Percentiles rank a stretch among this genome's conserved stretches.
phyloP scores from a whole-genome alignment of 331 rosid species.

The Malus hybrid region DNA sequence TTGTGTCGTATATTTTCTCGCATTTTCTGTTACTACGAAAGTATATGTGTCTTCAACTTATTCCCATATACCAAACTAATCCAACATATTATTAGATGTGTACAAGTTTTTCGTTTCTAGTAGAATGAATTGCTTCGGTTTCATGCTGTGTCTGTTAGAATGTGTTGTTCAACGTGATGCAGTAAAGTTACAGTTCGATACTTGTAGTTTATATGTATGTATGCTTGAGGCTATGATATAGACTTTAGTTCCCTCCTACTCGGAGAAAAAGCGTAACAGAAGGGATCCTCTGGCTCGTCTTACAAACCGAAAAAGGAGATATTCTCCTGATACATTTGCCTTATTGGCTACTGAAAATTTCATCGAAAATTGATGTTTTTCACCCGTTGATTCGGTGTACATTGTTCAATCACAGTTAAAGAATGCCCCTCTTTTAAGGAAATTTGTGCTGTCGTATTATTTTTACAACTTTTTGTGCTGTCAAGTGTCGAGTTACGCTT shows the following conservation, averaged over 20 bases:
- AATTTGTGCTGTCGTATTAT: not conserved
- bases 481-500: no score
- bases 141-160: not conserved
- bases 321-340: not conserved
- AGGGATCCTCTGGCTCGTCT: not conserved
- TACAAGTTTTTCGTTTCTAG: not conserved
- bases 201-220: not conserved
- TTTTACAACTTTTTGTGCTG: not conserved
- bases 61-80: not conserved
- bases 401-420: not conserved
- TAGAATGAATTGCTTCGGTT: conserved; percentile 1
- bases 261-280: not conserved
- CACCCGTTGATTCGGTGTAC: not conserved
- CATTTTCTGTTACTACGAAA: conserved; percentile 3
- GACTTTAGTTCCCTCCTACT: not conserved
- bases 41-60: not conserved
- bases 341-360: not conserved
- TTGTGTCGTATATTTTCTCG: not conserved
- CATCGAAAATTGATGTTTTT: not conserved
- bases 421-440: not conserved
- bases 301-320: not conserved
- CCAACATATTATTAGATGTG: not conserved
- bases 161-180: not conserved
- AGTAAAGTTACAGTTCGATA: not conserved
- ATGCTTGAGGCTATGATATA: not conserved